These are phyloP conservation scores for Penicillium digitatum DNA, from an alignment of 2,329 filamentous ascomycete species.

Conservation along the genomic window DNA sequence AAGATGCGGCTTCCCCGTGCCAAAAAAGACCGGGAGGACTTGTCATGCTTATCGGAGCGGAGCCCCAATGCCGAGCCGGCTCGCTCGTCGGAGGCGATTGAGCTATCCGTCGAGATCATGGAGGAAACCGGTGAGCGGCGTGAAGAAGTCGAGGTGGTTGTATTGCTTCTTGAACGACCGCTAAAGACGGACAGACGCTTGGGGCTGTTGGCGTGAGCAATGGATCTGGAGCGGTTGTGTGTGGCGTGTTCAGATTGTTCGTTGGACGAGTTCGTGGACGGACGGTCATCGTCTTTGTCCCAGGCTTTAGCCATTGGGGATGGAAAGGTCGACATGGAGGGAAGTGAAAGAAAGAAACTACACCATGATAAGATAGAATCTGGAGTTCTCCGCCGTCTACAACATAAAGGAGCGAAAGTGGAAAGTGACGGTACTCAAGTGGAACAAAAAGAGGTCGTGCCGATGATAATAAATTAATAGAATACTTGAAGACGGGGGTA, in stretches of 20 bases:
- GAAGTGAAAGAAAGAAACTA: constrained; percentile 2
- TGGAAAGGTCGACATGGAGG: constrained; percentile 8
- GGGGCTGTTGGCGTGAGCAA: constrained; percentile 35
- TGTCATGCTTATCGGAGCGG: constrained; percentile 34
- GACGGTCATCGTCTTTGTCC: constrained; percentile 29
- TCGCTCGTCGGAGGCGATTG: constrained; percentile 32
- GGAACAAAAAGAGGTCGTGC: constrained; percentile 2
- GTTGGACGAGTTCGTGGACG: constrained; percentile 32
- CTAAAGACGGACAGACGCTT: constrained; percentile 41
- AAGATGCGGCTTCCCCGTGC: constrained; percentile 46
- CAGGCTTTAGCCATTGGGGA: constrained; percentile 6
- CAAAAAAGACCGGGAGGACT: constrained; percentile 40
- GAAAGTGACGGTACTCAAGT: constrained; percentile 7
- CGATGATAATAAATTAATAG: constrained; percentile 11
- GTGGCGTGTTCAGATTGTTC: constrained; percentile 34
- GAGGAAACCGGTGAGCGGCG: constrained; percentile 46
- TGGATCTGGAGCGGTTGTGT: constrained; percentile 37
- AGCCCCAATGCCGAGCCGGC: constrained; percentile 25
- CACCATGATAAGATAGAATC: constrained; percentile 10
- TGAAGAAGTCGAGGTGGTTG: constrained; percentile 51
- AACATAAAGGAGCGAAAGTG: constrained; percentile 7
- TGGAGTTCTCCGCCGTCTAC: constrained; percentile 9
- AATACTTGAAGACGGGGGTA: constrained; percentile 7
- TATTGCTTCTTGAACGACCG: constrained; percentile 42
- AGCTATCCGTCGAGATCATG: constrained; percentile 37